Conservation (phyloP, 805 yeast genomes). For the Huiozyma naganishii region DNA sequence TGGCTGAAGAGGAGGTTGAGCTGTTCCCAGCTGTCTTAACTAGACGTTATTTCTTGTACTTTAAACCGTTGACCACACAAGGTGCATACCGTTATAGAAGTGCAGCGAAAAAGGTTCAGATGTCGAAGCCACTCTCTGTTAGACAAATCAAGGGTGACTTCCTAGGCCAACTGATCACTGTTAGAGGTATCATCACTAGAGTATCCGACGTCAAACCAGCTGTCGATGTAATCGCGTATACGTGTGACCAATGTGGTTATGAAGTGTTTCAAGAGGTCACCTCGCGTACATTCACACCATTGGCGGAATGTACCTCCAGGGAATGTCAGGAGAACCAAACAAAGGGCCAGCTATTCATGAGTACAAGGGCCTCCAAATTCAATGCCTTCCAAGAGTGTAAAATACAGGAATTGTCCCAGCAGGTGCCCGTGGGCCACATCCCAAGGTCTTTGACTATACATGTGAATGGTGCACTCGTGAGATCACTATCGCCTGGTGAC, state of each 20-base stretch:
- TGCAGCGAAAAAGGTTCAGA: constrained; percentile 11
- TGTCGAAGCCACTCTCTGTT: constrained; percentile 61
- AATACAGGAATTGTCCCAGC: constrained; percentile 87
- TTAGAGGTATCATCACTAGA: constrained; percentile 89
- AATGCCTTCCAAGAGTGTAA: constrained; percentile 91
- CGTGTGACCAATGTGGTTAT: constrained; percentile 95
- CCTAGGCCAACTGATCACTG: constrained; percentile 80
- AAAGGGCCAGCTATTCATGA: constrained; percentile 81
- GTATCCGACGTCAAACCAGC: constrained; percentile 95
- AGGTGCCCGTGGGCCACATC: constrained; percentile 96
- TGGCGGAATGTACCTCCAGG: constrained; percentile 72
- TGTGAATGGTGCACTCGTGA: constrained; percentile 83
- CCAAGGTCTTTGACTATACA: constrained; percentile 82
- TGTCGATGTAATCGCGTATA: constrained; percentile 83
- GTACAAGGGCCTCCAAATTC: constrained; percentile 93
- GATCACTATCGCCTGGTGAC: constrained; percentile 89
- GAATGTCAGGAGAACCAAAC: constrained; percentile 70
- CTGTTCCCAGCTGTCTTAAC: constrained; percentile 79
- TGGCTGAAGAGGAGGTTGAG: constrained; percentile 33
- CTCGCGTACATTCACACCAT: constrained; percentile 76
- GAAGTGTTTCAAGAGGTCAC: constrained; percentile 94
- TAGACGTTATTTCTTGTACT: constrained; percentile 77
- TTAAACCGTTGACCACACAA: constrained; percentile 58
- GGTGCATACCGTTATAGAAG: constrained; percentile 20
- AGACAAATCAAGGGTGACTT: constrained; percentile 78